A percentile compares a stretch with the other conserved stretches of the same genome.
phyloP scores from a whole-genome alignment of 495 filamentous ascomycete genomes.

The Hypomontagnella monticulosa region DNA sequence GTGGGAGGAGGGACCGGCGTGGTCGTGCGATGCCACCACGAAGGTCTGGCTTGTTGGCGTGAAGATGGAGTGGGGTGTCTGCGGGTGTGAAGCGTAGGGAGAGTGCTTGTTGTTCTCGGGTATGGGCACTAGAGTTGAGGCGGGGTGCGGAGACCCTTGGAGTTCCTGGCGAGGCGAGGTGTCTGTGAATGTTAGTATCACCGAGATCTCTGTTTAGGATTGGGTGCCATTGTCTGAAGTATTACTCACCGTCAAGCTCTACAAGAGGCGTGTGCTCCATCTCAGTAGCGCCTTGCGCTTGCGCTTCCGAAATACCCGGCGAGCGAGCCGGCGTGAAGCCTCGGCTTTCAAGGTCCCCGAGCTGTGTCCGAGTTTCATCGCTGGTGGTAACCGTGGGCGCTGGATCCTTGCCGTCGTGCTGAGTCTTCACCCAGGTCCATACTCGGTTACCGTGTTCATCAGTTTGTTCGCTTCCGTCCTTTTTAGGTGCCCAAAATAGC shows the following conservation, averaged over 20 bases:
- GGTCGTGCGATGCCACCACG: conserved; percentile 25
- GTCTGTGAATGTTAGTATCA: conserved; percentile 43
- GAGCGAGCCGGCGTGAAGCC: conserved; percentile 30
- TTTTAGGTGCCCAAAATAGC: conserved; percentile 42
- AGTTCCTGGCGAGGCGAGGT: conserved; percentile 50
- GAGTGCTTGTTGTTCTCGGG: conserved; percentile 45
- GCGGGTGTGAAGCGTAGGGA: conserved; percentile 31
- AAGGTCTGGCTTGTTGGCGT: conserved; percentile 28
- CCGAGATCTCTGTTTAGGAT: background rate
- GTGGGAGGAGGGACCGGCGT: conserved; percentile 16
- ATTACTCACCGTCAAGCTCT: conserved; percentile 57
- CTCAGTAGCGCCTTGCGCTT: conserved; percentile 43
- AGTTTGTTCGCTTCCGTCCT: conserved; percentile 51
- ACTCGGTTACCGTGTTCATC: conserved; percentile 54
- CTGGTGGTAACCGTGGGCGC: conserved; percentile 57
- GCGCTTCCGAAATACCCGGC: conserved; percentile 17
- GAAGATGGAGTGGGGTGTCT: conserved; percentile 8
- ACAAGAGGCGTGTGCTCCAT: conserved; percentile 53
- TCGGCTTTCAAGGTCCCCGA: conserved; percentile 44
- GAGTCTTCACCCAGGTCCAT: conserved; percentile 56
- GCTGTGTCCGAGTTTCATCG: conserved; percentile 51
- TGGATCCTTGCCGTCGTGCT: conserved; percentile 53
- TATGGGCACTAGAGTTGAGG: conserved; percentile 27
- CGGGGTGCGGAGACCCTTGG: conserved; percentile 1
- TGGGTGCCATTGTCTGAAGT: background rate